Percentiles rank a stretch among this genome's conserved stretches.
Evolutionary conservation across 768 basidiomycete genomes (phyloP).

Genomic region (Phylloporus arenicola): DNA sequence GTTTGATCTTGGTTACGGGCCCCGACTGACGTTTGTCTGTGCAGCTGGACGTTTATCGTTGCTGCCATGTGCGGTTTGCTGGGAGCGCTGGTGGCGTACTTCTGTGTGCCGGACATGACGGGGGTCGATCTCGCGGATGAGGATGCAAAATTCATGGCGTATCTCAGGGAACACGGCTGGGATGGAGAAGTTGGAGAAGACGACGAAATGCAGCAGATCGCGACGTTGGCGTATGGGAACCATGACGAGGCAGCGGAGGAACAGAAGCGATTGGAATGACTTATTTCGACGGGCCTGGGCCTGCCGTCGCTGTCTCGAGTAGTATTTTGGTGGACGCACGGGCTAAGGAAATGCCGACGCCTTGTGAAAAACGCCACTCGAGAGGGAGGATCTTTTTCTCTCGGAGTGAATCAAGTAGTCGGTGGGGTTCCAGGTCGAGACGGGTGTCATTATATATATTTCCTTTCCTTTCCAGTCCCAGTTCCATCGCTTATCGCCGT

Average conservation of each 20-base stretch:
- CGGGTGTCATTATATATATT: too few relatives aligned
- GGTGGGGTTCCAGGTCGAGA: too few relatives aligned
- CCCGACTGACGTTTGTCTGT: background rate
- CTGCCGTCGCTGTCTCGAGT: too few relatives aligned
- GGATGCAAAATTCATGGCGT: slow-evolving; percentile 57
- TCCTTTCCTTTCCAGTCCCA: background rate
- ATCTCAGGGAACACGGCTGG: slow-evolving; percentile 60
- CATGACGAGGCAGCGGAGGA: slow-evolving; percentile 9
- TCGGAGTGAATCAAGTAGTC: too few relatives aligned
- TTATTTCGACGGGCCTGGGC: too few relatives aligned
- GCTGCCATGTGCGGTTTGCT: slow-evolving; percentile 58
- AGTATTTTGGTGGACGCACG: too few relatives aligned
- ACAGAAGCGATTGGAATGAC: background rate
- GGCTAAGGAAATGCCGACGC: too few relatives aligned
- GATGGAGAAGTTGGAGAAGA: slow-evolving; percentile 57
- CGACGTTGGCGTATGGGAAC: slow-evolving; percentile 5
- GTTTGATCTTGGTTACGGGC: background rate
- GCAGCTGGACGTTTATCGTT: slow-evolving; percentile 62
- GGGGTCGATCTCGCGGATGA: slow-evolving; percentile 62
- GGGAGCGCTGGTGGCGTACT: slow-evolving; percentile 62
- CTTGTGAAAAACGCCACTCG: too few relatives aligned
- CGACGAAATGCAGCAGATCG: slow-evolving; percentile 30
- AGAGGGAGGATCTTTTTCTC: too few relatives aligned
- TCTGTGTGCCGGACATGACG: slow-evolving; percentile 65
- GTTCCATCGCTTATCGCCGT: background rate